Evolutionary conservation across 1,284 basidiomycete genomes (phyloP).

Genomic region (Uromyces viciae-fabae): DNA sequence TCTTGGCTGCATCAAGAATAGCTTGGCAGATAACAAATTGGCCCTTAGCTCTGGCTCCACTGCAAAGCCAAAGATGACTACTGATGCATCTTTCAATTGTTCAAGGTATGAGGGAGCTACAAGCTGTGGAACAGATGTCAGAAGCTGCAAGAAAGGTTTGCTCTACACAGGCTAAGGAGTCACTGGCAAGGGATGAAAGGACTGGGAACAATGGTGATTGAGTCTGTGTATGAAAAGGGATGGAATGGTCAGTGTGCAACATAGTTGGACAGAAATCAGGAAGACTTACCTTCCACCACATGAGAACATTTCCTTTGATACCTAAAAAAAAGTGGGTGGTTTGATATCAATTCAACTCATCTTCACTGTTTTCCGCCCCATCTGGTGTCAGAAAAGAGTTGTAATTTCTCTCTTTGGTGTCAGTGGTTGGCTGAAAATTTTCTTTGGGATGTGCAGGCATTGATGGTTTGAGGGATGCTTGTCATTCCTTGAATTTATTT

Average conservation of each 20-base stretch:
- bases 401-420: not conserved
- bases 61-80: constrained; percentile 2
- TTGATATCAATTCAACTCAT: not conserved
- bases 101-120: not conserved
- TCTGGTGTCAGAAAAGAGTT: not conserved
- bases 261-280: not conserved
- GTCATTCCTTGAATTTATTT: not conserved
- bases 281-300: not conserved
- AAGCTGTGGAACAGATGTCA: not conserved
- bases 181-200: not conserved
- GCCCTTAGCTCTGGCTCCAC: not conserved
- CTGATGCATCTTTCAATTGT: constrained; percentile 14
- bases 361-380: not conserved
- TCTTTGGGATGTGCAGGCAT: not conserved
- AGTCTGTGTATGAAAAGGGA: not conserved
- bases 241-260: not conserved
- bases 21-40: not conserved
- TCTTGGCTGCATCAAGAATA: not conserved
- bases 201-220: not conserved
- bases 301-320: not conserved
- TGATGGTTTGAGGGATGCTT: not conserved
- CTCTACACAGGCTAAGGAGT: not conserved
- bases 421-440: not conserved
- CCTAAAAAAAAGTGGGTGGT: not conserved
- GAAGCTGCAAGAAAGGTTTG: not conserved